Evolutionary conservation across 768 basidiomycete species (phyloP).

Genomic region (Termitomyces sp.): DNA sequence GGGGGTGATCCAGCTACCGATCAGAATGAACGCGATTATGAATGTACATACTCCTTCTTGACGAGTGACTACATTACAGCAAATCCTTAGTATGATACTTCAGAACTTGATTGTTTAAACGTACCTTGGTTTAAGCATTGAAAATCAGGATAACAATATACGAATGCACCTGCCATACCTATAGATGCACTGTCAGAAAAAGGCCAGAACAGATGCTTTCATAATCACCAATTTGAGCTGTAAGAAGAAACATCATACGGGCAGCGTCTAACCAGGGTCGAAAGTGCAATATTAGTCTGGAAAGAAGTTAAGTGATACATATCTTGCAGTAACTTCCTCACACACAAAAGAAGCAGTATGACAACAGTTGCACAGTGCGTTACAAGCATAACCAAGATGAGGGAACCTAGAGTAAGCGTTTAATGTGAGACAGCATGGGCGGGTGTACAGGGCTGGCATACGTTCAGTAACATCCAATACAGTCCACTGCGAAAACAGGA

Average conservation of each 20-base stretch:
- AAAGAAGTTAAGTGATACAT: not conserved
- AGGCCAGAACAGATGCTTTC: not conserved
- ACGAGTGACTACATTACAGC: slow-evolving; percentile 26
- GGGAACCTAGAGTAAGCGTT: slow-evolving; percentile 26
- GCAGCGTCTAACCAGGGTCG: slow-evolving; percentile 50
- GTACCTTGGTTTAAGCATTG: slow-evolving; percentile 38
- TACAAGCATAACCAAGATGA: slow-evolving; percentile 40
- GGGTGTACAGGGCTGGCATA: slow-evolving; percentile 18
- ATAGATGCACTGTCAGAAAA: not conserved
- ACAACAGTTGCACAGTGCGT: slow-evolving; percentile 33
- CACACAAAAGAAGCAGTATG: slow-evolving; percentile 34
- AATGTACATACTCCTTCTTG: slow-evolving; percentile 40
- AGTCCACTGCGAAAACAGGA: slow-evolving; percentile 42
- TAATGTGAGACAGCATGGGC: not conserved
- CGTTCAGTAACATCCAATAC: slow-evolving; percentile 38
- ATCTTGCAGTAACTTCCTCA: slow-evolving; percentile 16
- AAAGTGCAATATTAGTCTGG: slow-evolving; percentile 41
- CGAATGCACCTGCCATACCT: slow-evolving; percentile 41
- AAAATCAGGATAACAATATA: slow-evolving; percentile 35
- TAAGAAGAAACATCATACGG: slow-evolving; percentile 38
- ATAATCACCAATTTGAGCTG: slow-evolving; percentile 40
- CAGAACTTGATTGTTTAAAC: not conserved
- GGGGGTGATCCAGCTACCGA: slow-evolving; percentile 51
- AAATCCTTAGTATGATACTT: not conserved
- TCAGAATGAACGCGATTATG: slow-evolving; percentile 40